Evolutionary conservation across 495 filamentous ascomycete species (phyloP), one percentile per base, ranked within the genome.

Genomic region (Podospora australis): DNA sequence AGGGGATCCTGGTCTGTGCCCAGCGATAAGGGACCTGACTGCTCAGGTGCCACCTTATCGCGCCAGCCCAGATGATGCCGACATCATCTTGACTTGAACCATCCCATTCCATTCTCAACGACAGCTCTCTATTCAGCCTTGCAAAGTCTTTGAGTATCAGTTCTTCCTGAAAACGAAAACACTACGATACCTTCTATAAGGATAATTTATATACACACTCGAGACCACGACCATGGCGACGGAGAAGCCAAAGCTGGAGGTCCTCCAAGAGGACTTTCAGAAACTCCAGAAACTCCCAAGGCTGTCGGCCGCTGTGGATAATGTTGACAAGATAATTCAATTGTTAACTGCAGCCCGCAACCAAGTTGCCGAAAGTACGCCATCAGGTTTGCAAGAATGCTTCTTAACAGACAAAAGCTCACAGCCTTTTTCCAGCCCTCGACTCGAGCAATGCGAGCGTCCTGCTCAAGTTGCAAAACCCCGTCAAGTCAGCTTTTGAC

Each of bases 401-500:
- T 46, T 13, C 10, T 16, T 22, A 17, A 35, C 6, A 9, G n/a
- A 30, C 5, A n/a, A 17, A 14, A 17, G 22, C 23, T 36, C 34
- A 46, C 23, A 17, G 14, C 14, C 21, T 42, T 28, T 23, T 3
- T 10, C 6, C 48, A 66, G 65, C 61, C 14, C 54, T 65, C 80
- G 88, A 94, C 56, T 82, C 88, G 6, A 78, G 78, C 39, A 78
- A 78, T 24, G 78, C 86, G 9, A 76, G 80, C 6, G 86, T 80
- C 14, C 71, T 98, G 25, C 83, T 85, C 2, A 92, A 86, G 60
- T 80, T 94, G 8, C 89, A 96, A 57, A 90, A 81, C 53, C 84
- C 89, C 1, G 70, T 92, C 29, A 89, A 87, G 54, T 66, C 80
- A 26, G 81, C 83, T 1, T 82, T 98, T 48, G 87, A 94, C 20